phyloP scores from a whole-genome alignment of 1,284 basidiomycete species.

The Moesziomyces parantarcticus region DNA sequence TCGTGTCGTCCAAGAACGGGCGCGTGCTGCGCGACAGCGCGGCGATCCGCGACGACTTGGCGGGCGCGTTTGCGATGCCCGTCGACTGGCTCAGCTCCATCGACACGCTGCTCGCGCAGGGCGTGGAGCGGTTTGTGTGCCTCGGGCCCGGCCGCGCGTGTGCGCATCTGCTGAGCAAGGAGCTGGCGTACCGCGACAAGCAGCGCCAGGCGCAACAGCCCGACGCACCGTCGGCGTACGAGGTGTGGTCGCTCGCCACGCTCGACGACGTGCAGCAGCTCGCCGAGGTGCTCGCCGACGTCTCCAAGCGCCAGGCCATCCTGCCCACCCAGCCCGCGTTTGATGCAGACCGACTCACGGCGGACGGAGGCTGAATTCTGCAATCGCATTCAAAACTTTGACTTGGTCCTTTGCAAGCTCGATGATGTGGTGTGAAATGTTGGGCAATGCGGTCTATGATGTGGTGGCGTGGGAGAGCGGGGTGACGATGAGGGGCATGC shows the following conservation, averaged over 20 bases:
- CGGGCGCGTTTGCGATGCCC: slow-evolving; percentile 50
- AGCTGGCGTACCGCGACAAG: slow-evolving; percentile 57
- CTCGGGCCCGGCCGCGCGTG: slow-evolving; percentile 64
- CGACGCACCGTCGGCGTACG: slow-evolving; percentile 31
- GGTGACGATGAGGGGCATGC: slow-evolving; percentile 44
- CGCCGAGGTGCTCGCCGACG: slow-evolving; percentile 32
- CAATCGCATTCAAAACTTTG: background rate
- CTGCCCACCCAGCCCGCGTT: slow-evolving; percentile 15
- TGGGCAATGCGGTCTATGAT: too few species aligned
- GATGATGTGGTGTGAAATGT: too few species aligned
- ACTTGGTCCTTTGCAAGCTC: background rate
- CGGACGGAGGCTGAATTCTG: slow-evolving; percentile 11
- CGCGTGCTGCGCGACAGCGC: slow-evolving; percentile 18
- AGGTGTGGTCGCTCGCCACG: slow-evolving; percentile 61
- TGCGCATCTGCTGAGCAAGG: slow-evolving; percentile 64
- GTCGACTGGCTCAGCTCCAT: slow-evolving; percentile 61
- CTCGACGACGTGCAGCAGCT: slow-evolving; percentile 59
- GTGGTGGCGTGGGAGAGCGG: slow-evolving; percentile 3
- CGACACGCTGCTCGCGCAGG: slow-evolving; percentile 54
- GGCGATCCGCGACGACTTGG: slow-evolving; percentile 53
- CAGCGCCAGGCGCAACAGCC: slow-evolving; percentile 25
- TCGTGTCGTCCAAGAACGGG: slow-evolving; percentile 59
- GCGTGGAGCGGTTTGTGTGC: slow-evolving; percentile 64
- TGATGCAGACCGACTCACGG: slow-evolving; percentile 25
- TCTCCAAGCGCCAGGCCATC: slow-evolving; percentile 20